phyloP scores from a whole-genome alignment of 176 grass and related monocot genomes.

The Cenchrus fungigraminus region DNA sequence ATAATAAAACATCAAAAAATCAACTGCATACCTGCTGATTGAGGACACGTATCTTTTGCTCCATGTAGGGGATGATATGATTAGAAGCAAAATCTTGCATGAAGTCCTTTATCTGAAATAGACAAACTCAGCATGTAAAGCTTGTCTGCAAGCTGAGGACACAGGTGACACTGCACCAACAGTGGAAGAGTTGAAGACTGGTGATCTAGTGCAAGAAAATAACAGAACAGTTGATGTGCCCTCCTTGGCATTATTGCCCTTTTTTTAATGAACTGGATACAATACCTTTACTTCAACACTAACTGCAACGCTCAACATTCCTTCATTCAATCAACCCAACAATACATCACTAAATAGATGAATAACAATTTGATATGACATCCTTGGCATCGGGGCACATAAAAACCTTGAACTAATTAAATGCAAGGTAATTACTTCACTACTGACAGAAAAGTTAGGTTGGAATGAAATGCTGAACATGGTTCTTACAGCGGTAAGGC shows the following conservation, averaged over 20 bases:
- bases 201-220: conserved; percentile 22
- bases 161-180: conserved; percentile 1
- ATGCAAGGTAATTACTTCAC: conserved; percentile 9
- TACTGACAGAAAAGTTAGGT: conserved; percentile 18
- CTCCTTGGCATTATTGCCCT: neutral
- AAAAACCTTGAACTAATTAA: conserved; percentile 34
- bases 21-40: conserved; percentile 89
- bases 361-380: neutral
- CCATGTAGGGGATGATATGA: conserved; percentile 97
- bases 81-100: conserved; percentile 95
- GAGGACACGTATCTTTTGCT: conserved; percentile 93
- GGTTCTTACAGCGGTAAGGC: too few species aligned
- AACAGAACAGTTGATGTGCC: neutral
- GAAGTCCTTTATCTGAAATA: conserved; percentile 93
- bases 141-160: conserved; percentile 2
- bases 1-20: conserved; percentile 22
- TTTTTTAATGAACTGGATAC: conserved; percentile 20
- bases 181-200: conserved; percentile 19
- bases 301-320: conserved; percentile 20
- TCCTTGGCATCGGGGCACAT: neutral
- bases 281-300: conserved; percentile 8
- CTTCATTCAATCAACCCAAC: conserved; percentile 15
- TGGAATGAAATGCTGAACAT: conserved; percentile 4
- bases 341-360: neutral
- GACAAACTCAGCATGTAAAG: conserved; percentile 1